Evolutionary conservation across 2,329 filamentous ascomycete genomes (phyloP), one percentile per base, ranked within the genome.

Genomic region (Aaosphaeria arxii): DNA sequence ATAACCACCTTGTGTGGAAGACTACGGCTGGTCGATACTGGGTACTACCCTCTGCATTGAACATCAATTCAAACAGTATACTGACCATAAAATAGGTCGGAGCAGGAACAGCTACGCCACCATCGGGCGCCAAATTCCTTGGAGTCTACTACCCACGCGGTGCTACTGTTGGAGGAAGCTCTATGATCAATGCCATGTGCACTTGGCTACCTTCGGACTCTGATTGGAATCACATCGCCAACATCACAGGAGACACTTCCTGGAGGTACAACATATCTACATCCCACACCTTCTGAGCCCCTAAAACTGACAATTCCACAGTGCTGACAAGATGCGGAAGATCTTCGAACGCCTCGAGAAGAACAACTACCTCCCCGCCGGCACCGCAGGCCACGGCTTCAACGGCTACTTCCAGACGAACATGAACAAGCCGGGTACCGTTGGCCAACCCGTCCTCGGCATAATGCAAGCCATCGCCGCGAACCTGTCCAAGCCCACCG

Each of bases 191-290:
- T 45, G 81, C 35, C 35, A 45, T 45, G 30, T 30, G 46, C 38
- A 49, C 47, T 4, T 71, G 83, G 30, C 75, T 81, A 45, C 82
- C 83, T 0, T 71, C 79, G 44, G 74, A 79, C 33, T 77, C 74
- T 32, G 83, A 86, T 62, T 86, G 79, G 72, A 72, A 81, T 43
- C 70, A 79, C 54, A 80, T 86, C 45, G 76, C 75, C 6, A 67
- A 71, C 11, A 57, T 84, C 36, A 86, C 83, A 1, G 81, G 82
- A 4, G 83, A 86, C 55, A 56, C 64, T 5, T 80, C 78, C 0
- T 86, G 83, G 83, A 67, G 44, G 55, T 58, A 52, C 33, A 40
- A 43, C 7, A 40, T 41, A 3, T 41, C 24, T 17, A 24, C 17
- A 24, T 24, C 17, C 3, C 17, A 24, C 17, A 24, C 17, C 17